phyloP scores from a whole-genome alignment of 176 grass and related monocot genomes.

The Secale cereale region DNA sequence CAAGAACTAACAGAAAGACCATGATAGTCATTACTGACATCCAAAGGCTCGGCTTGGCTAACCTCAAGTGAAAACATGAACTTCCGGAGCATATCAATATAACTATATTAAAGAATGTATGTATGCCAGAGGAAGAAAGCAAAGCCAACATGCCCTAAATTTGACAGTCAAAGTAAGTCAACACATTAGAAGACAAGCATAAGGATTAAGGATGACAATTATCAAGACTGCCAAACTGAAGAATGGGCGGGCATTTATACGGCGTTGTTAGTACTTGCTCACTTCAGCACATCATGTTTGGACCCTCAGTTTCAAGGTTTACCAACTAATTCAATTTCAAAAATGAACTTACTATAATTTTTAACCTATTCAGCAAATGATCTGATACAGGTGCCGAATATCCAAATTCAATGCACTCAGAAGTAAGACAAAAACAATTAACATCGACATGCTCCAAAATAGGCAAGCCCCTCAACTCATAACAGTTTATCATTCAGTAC shows the following conservation, averaged over 20 bases:
- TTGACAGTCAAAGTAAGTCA: conserved; percentile 8
- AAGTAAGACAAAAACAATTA: neutral
- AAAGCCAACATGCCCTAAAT: neutral
- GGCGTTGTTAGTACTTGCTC: neutral
- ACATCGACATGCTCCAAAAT: neutral
- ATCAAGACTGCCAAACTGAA: neutral
- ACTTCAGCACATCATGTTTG: neutral
- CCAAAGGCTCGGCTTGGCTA: neutral
- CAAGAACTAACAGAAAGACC: neutral
- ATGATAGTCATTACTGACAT: neutral
- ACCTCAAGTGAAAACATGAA: neutral
- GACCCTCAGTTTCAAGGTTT: neutral
- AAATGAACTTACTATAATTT: neutral
- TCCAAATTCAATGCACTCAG: neutral
- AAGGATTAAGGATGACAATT: neutral
- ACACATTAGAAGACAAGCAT: neutral
- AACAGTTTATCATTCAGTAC: neutral
- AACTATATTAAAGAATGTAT: neutral
- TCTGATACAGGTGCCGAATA: neutral
- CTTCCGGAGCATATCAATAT: neutral
- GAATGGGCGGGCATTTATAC: neutral
- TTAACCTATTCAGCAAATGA: neutral
- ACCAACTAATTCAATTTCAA: neutral
- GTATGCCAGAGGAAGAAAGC: neutral
- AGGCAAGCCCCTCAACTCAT: neutral